Conservation (phyloP, 768 basidiomycete species). For the Lactarius hatsudake region DNA sequence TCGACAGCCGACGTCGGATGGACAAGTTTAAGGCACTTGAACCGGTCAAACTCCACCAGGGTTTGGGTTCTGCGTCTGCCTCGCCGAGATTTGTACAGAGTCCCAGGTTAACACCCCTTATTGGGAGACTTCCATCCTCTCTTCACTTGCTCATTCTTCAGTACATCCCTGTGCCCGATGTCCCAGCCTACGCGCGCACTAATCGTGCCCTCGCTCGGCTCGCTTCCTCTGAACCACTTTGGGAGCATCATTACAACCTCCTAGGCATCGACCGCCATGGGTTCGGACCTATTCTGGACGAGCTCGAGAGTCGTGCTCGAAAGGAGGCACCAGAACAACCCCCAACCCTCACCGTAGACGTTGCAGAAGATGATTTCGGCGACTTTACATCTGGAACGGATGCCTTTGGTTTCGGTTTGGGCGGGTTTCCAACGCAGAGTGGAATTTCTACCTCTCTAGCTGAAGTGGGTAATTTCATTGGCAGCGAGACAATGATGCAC, state of each 20-base stretch:
- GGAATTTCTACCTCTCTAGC: slow-evolving; percentile 33
- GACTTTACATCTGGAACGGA: slow-evolving; percentile 59
- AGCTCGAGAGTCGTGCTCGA: slow-evolving; percentile 52
- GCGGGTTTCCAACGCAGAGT: slow-evolving; percentile 11
- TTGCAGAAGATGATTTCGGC: slow-evolving; percentile 83
- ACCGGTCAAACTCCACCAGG: slow-evolving; percentile 45
- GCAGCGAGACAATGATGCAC: slow-evolving; percentile 35
- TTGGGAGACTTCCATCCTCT: slow-evolving; percentile 79
- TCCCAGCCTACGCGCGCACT: slow-evolving; percentile 69
- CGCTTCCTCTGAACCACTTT: slow-evolving; percentile 68
- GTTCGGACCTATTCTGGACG: slow-evolving; percentile 51
- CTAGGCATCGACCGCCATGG: slow-evolving; percentile 50
- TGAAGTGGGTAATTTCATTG: slow-evolving; percentile 50
- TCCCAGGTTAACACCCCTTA: slow-evolving; percentile 35
- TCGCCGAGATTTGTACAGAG: slow-evolving; percentile 1
- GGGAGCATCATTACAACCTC: slow-evolving; percentile 70
- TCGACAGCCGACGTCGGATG: slow-evolving; percentile 42
- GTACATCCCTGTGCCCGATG: slow-evolving; percentile 74
- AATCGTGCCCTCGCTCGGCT: slow-evolving; percentile 63
- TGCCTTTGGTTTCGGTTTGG: slow-evolving; percentile 14
- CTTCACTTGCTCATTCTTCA: slow-evolving; percentile 73
- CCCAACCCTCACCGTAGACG: slow-evolving; percentile 57
- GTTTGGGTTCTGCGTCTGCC: slow-evolving; percentile 29
- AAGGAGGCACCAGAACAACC: slow-evolving; percentile 44
- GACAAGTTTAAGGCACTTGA: slow-evolving; percentile 87